Base-by-base conservation (phyloP, 1,284 basidiomycete genomes). In the Gymnopus androsaceus region DNA sequence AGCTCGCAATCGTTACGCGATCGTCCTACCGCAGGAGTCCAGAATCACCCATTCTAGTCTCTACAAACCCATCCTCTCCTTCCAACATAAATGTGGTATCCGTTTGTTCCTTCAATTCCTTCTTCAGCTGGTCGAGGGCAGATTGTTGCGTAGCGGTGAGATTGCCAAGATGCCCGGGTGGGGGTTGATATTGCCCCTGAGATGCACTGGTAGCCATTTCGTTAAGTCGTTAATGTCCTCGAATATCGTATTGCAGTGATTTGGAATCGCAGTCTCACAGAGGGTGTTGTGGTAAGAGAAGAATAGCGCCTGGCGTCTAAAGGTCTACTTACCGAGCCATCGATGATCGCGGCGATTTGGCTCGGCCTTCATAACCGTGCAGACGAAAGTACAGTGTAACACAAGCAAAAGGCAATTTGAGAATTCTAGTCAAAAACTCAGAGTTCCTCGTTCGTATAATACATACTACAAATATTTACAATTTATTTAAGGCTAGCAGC, bases 101-200 rank as follows among this genome's bases (percentile, higher is more conserved):
- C 3, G 27, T 38, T 25, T 51, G 36, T 5, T 79, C 81, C 64
- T 81, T 69, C 58, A 93, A 74, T 69, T 90, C 80, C 68, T 81
- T 76, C 71, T 82, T 85, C 69, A 95, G 79, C 65, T 85, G 84
- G 40, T 87, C 82, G 54, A 97, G 85, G 6, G 84, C 81, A 60
- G 87, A 79, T 61, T 85, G 79, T 69, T 96, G 92, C 3, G 75
- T 64, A 9, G 80, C 72, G n/a, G 84, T 85, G 63, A 97, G 82
- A 73, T 96, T 94, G 23, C 94, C 94, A 37, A 93, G 76, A 51
- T 89, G 81, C 15, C 94, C 94, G 8, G 91, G 86, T 5, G 77
- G 77, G 2, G 90, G 88, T 64, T 78, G 77, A 73, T 88, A 90
- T 25, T 27, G 11, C 8, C 48, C 48, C 37, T 50, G 5, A 17